phyloP scores from a whole-genome alignment of 2,329 filamentous ascomycete species.

The Tolypocladium ovalisporum region DNA sequence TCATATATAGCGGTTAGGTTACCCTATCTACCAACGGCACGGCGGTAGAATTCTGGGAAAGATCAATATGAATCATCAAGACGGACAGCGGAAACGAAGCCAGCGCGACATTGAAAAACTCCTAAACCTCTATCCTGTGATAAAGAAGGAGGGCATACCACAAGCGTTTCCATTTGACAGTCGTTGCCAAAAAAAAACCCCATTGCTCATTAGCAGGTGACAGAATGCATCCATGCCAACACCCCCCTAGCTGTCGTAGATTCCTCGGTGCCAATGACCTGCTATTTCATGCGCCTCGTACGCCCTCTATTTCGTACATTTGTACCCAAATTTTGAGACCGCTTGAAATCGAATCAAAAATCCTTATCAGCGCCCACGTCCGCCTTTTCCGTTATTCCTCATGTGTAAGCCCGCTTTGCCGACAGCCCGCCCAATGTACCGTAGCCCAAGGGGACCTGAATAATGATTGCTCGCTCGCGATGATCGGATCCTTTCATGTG shows the following conservation, averaged over 20 bases:
- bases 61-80: background rate
- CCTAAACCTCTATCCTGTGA: background rate
- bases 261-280: background rate
- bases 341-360: background rate
- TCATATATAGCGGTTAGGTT: background rate
- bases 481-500: background rate
- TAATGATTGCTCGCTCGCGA: background rate
- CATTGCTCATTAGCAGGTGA: background rate
- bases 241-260: background rate
- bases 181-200: background rate
- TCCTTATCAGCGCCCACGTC: background rate
- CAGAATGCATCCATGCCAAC: background rate
- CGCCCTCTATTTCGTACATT: slow-evolving; percentile 1
- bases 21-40: background rate
- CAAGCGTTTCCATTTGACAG: background rate
- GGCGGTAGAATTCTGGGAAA: background rate
- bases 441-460: background rate
- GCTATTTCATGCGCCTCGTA: background rate
- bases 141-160: background rate
- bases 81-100: background rate
- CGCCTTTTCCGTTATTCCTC: background rate
- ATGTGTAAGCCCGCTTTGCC: background rate
- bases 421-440: background rate
- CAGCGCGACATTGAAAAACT: background rate
- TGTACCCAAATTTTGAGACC: background rate